Evolutionary conservation across 2,329 filamentous ascomycete genomes (phyloP), one percentile per base, ranked within the genome.

Genomic region (Diaporthe capsici): DNA sequence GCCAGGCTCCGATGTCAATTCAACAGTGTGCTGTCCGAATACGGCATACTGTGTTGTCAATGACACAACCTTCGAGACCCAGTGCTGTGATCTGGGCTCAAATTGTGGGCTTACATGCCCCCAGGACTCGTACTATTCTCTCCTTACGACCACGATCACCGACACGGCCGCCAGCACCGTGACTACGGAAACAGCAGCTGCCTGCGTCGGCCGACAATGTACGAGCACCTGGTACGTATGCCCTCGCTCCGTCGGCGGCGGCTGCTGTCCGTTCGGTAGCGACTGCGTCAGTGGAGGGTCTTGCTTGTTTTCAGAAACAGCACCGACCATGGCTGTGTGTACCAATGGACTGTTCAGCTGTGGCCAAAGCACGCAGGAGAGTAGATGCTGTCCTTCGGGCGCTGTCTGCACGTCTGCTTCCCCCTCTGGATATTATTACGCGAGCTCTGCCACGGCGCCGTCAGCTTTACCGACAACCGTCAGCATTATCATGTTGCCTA

Each of bases 61-160:
- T 6, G 55, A 60, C 20, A 60, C 28, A 17, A 39, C 51, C 10
- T 28, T 39, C 5, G 28, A 37, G 25, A 20, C 70, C 44, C 7
- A 20, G 8, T 72, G 70, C 70, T 72, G 70, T 9, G 20, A 31
- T 8, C 34, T 72, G 13, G 70, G 70, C 13, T 72, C 70, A 8
- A 51, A 10, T 17, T 61, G 70, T 49, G 42, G 70, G 28, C 12
- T 31, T 2, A 22, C 20, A 34, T 72, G 70, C 8, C 2, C 4
- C 20, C 22, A 49, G 42, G 42, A 25, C 44, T 20, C 3, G 20
- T 72, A 28, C 42, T 72, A 20, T 9, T 20, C 44, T 8, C 4
- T 39, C 3, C 28, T 44, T 4, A 39, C 42, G 6, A 28, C 22
- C 9, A 49, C 55, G 4, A 39, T 8, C 42, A 60, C 28, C 13